Conservation (phyloP, 2,329 filamentous ascomycete species). For the Talaromyces sp. region DNA sequence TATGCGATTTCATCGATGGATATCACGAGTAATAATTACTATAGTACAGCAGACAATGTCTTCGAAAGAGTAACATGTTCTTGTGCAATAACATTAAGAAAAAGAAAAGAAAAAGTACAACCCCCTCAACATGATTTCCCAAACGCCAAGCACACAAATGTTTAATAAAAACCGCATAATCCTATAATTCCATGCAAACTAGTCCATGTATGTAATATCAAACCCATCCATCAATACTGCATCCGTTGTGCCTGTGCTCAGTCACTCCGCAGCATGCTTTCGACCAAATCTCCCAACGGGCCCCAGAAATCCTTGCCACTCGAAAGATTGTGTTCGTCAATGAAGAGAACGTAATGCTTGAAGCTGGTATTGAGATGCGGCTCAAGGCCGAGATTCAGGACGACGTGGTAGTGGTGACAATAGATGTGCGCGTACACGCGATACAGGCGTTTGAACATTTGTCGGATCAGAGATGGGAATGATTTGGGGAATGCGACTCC, state of each 20-base stretch:
- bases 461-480: slow-evolving; percentile 80
- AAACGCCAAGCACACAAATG: neutral
- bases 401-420: slow-evolving; percentile 98
- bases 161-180: neutral
- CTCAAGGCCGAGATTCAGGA: slow-evolving; percentile 90
- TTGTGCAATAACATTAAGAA: neutral
- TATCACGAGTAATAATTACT: neutral
- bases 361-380: slow-evolving; percentile 98
- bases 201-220: neutral
- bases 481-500: slow-evolving; percentile 92
- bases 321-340: slow-evolving; percentile 90
- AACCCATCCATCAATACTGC: neutral
- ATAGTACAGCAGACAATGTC: neutral
- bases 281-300: slow-evolving; percentile 87
- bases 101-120: neutral
- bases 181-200: neutral
- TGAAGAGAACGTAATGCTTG: slow-evolving; percentile 98
- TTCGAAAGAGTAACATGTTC: neutral
- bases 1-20: too few relatives aligned
- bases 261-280: slow-evolving; percentile 95
- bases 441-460: slow-evolving; percentile 99
- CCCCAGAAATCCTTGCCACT: slow-evolving; percentile 98
- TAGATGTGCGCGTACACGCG: slow-evolving; percentile 99
- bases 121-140: neutral
- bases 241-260: slow-evolving; percentile 34